Conservation (phyloP, 345 rosid species). For the Aquilaria malaccensis region DNA sequence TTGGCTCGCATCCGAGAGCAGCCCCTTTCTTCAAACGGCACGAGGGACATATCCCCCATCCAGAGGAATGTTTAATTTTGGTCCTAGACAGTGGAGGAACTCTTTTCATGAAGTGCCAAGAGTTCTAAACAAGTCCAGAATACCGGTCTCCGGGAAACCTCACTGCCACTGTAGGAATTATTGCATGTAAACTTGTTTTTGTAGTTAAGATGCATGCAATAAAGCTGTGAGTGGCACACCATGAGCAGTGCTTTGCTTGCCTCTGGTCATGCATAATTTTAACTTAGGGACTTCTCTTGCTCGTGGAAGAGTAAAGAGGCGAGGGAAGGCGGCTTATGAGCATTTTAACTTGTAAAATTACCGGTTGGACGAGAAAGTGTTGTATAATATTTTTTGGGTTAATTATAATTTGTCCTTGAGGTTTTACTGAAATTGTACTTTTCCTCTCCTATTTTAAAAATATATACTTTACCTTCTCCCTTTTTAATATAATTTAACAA, state of each 20-base stretch:
- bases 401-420: too few species aligned
- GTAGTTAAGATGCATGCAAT: slow-evolving; percentile 2
- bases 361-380: neutral
- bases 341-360: neutral
- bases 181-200: neutral
- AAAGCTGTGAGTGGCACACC: neutral
- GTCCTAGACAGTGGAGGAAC: too few species aligned
- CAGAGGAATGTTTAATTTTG: slow-evolving; percentile 24
- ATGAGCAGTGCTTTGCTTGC: neutral
- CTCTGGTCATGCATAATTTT: neutral
- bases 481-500: too few species aligned
- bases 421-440: too few species aligned
- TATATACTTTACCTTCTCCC: too few species aligned
- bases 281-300: neutral
- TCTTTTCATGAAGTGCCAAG: too few species aligned
- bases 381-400: neutral
- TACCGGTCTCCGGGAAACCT: too few species aligned
- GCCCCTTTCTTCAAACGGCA: slow-evolving; percentile 37
- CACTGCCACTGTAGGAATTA: too few species aligned
- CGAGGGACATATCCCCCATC: slow-evolving; percentile 28
- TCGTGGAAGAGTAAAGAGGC: neutral
- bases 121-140: too few species aligned
- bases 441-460: too few species aligned
- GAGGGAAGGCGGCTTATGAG: neutral
- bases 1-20: slow-evolving; percentile 74